These are phyloP conservation scores for Tricharina praecox DNA, from an alignment of 495 filamentous ascomycete species.

Conservation along the genomic window DNA sequence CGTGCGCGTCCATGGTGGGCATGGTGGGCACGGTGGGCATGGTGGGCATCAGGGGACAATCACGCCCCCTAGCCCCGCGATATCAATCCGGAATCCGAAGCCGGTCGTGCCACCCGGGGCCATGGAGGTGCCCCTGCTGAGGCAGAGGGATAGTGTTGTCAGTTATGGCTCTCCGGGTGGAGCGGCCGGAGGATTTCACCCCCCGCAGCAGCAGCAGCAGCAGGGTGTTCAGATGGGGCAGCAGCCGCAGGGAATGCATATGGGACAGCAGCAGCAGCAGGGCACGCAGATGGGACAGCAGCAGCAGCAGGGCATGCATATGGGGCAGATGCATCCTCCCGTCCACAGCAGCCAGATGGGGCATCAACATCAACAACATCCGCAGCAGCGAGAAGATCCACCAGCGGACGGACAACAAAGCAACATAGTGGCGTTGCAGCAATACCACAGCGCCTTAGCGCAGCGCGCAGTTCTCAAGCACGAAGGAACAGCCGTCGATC, in stretches of 20 bases:
- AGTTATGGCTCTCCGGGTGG: not conserved
- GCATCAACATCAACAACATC: not conserved
- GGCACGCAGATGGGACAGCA: not conserved
- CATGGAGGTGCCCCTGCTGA: conserved; percentile 1
- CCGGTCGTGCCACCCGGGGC: conserved; percentile 1
- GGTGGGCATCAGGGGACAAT: not conserved
- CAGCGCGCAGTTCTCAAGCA: too few relatives aligned
- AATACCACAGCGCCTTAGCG: too few relatives aligned
- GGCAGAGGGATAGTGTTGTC: not conserved
- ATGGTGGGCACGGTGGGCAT: too few relatives aligned
- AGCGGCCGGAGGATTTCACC: not conserved
- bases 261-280: not conserved
- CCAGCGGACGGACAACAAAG: too few relatives aligned
- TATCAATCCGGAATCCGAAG: conserved; percentile 1
- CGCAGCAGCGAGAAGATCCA: not conserved
- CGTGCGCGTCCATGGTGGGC: too few relatives aligned
- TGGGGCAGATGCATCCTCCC: not conserved
- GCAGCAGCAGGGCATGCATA: conserved; percentile 1
- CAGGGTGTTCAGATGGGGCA: not conserved
- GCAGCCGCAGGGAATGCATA: not conserved
- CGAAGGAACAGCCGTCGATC: too few relatives aligned
- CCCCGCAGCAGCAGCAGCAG: not conserved
- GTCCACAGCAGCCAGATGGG: not conserved
- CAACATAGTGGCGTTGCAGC: too few relatives aligned
- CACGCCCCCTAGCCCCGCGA: not conserved